Percentiles rank a stretch among this genome's conserved stretches.
phyloP scores from a whole-genome alignment of 2,329 filamentous ascomycete genomes.

The Alternaria viburni region DNA sequence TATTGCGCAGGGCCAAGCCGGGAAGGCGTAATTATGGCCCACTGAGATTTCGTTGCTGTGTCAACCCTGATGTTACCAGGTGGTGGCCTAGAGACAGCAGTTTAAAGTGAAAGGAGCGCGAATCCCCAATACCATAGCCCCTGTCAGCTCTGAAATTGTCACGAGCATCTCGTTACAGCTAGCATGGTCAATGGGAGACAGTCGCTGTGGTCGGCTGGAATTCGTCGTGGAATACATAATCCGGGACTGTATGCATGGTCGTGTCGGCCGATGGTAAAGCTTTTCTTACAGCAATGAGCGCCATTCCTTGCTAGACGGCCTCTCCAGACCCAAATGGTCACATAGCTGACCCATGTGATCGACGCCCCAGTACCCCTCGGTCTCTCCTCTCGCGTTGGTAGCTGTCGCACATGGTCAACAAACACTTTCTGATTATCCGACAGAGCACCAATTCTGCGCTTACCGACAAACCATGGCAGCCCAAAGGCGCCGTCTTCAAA shows the following conservation, averaged over 20 bases:
- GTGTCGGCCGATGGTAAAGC: not conserved
- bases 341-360: conserved; percentile 65
- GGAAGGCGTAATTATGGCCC: not conserved
- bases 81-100: not conserved
- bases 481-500: conserved; percentile 65
- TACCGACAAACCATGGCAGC: conserved; percentile 62
- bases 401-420: conserved; percentile 42
- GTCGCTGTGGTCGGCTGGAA: not conserved
- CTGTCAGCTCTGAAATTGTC: not conserved
- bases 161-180: not conserved
- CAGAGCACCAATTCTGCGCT: conserved; percentile 12
- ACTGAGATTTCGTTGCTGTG: not conserved
- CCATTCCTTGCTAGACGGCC: conserved; percentile 44
- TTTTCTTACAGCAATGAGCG: conserved; percentile 46
- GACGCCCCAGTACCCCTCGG: conserved; percentile 65
- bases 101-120: not conserved
- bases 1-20: not conserved
- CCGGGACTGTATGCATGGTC: not conserved
- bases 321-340: conserved; percentile 60
- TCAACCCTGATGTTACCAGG: not conserved
- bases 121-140: not conserved
- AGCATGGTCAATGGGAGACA: not conserved
- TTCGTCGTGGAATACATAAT: not conserved
- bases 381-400: conserved; percentile 60
- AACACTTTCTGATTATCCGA: not conserved